phyloP scores from a whole-genome alignment of 352 stramenopile species.

The Globisporangium alternatum region DNA sequence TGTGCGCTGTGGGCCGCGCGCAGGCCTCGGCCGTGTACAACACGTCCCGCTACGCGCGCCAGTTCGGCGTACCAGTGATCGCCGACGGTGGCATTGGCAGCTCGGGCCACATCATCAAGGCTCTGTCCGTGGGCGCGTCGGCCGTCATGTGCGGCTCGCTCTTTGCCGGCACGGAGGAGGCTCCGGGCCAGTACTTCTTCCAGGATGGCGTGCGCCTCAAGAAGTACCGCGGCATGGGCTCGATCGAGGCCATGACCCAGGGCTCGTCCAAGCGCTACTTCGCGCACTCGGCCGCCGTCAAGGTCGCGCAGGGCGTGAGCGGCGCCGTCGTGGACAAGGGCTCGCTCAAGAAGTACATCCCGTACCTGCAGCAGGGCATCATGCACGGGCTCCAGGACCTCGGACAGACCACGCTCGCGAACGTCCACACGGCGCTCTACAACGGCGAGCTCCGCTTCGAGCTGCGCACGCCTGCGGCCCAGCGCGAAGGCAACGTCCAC shows the following conservation, averaged over 20 bases:
- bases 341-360: constrained; percentile 98
- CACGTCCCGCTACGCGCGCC: constrained; percentile 93
- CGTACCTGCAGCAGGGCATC: constrained; percentile 98
- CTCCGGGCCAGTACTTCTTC: constrained; percentile 99
- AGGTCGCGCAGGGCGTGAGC: constrained; percentile 99
- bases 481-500: constrained; percentile 99
- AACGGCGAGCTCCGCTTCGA: constrained; percentile 93
- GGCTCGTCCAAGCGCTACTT: constrained; percentile 95
- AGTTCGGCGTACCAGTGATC: constrained; percentile 98
- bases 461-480: constrained; percentile 97
- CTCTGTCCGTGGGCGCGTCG: constrained; percentile 95
- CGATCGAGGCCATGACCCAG: constrained; percentile 98
- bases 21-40: constrained; percentile 99
- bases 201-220: constrained; percentile 99
- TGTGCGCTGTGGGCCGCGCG: constrained; percentile 97
- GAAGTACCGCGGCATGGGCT: constrained; percentile 99
- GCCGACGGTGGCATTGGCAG: constrained; percentile 98
- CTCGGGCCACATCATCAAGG: constrained; percentile 99
- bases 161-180: constrained; percentile 99
- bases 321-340: constrained; percentile 99
- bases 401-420: constrained; percentile 89
- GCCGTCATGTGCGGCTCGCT: constrained; percentile 99
- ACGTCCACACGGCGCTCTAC: constrained; percentile 82
- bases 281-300: constrained; percentile 89
- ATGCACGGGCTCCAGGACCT: constrained; percentile 98